Conservation (phyloP, 306 rosid species). For the Vigna mungo region DNA sequence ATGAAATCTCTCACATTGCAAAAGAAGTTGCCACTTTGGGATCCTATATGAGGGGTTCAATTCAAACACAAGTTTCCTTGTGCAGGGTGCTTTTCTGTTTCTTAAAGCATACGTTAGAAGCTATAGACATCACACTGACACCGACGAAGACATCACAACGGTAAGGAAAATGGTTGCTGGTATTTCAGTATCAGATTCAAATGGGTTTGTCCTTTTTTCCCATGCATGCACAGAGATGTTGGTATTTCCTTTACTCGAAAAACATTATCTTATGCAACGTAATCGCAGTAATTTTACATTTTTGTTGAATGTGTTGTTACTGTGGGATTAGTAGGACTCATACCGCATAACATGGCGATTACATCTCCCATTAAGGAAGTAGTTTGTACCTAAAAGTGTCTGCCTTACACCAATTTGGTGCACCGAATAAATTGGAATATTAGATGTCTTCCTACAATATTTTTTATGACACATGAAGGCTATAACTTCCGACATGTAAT, state of each 20-base stretch:
- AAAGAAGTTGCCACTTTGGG: slow-evolving; percentile 19
- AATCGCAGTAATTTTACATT: background rate
- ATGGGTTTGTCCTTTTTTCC: slow-evolving; percentile 31
- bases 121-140: slow-evolving; percentile 45
- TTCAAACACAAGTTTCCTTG: slow-evolving; percentile 27
- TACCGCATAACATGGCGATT: background rate
- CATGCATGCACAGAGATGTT: slow-evolving; percentile 1
- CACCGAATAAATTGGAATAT: no score
- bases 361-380: background rate
- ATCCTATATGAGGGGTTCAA: slow-evolving; percentile 33
- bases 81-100: slow-evolving; percentile 24
- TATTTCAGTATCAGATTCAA: slow-evolving; percentile 37
- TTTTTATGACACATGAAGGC: no score
- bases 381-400: no score
- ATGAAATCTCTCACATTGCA: background rate
- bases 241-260: background rate
- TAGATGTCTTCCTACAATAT: no score
- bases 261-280: no score
- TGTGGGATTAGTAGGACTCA: no score
- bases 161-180: slow-evolving; percentile 36
- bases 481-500: no score
- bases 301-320: background rate
- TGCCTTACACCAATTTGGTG: no score
- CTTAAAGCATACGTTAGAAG: slow-evolving; percentile 48
- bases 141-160: slow-evolving; percentile 47